These are phyloP conservation scores for Skeletonema potamos DNA, from an alignment of 108 stramenopile species.

Conservation along the genomic window DNA sequence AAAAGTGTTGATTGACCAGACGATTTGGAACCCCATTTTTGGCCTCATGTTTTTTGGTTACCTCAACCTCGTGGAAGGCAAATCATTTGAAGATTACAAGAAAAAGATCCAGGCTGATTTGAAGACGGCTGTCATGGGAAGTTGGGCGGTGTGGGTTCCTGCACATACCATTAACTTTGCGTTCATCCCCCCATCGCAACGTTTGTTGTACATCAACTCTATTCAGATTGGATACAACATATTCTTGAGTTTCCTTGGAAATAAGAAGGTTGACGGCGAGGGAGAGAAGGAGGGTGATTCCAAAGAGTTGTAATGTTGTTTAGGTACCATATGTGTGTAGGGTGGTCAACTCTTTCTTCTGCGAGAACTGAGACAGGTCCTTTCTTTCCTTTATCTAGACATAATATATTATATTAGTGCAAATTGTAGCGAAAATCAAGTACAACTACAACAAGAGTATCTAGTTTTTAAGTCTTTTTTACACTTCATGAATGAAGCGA, in stretches of 20 bases:
- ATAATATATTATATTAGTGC: not conserved
- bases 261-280: constrained; percentile 73
- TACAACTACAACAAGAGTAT: not conserved
- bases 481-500: not conserved
- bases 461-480: not conserved
- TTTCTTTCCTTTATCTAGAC: not conserved
- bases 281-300: constrained; percentile 31
- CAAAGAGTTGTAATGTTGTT: constrained; percentile 38
- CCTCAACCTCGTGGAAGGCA: constrained; percentile 85
- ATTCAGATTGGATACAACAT: constrained; percentile 95
- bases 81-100: constrained; percentile 78
- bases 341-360: not conserved
- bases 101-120: constrained; percentile 90
- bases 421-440: not conserved
- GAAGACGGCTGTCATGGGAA: constrained; percentile 91
- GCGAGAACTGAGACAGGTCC: not conserved
- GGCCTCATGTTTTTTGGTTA: constrained; percentile 96
- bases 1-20: constrained; percentile 94
- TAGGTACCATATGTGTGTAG: not conserved
- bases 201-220: constrained; percentile 94
- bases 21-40: constrained; percentile 96
- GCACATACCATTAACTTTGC: constrained; percentile 94
- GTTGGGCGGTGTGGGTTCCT: constrained; percentile 75
- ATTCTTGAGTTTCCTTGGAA: constrained; percentile 93
- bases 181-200: constrained; percentile 88